Evolutionary conservation across 805 yeast genomes (phyloP).

Genomic region (Saturnispora besseyi): DNA sequence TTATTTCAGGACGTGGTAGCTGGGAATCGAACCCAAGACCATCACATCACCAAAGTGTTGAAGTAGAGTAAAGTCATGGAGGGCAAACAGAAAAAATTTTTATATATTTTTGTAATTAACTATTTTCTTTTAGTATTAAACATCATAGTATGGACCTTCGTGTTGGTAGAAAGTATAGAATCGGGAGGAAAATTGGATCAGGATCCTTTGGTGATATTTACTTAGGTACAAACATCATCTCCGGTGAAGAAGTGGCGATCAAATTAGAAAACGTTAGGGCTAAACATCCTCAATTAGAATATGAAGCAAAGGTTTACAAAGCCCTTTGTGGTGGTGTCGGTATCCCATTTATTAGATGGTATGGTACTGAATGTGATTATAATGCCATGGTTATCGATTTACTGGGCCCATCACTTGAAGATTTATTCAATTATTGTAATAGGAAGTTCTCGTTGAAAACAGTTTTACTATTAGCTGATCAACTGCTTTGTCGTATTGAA

Average conservation of each 20-base stretch:
- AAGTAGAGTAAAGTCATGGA: not conserved
- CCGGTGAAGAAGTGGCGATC: conserved; percentile 97
- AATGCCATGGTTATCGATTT: conserved; percentile 96
- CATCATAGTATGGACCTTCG: conserved; percentile 47
- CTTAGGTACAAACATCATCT: conserved; percentile 82
- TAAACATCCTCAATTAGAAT: conserved; percentile 93
- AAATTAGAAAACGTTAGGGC: conserved; percentile 85
- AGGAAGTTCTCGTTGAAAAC: conserved; percentile 90
- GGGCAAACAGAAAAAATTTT: too few relatives aligned
- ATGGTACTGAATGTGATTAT: conserved; percentile 92
- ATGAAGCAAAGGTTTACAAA: conserved; percentile 92
- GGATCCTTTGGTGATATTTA: conserved; percentile 98
- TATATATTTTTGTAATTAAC: too few relatives aligned
- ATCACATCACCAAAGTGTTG: conserved; percentile 2
- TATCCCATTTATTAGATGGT: conserved; percentile 94
- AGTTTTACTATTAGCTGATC: conserved; percentile 87
- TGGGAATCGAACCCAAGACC: not conserved
- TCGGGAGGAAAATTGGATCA: conserved; percentile 91
- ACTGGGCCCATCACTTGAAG: conserved; percentile 92
- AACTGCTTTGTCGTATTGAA: conserved; percentile 87
- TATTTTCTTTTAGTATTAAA: too few relatives aligned
- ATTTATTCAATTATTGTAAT: conserved; percentile 91
- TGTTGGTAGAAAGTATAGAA: conserved; percentile 88
- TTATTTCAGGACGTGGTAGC: not conserved
- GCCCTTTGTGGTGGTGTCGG: conserved; percentile 96